Evolutionary conservation across 225 moss, liverwort and hornwort species (phyloP).

Genomic region (Bryum argenteum): DNA sequence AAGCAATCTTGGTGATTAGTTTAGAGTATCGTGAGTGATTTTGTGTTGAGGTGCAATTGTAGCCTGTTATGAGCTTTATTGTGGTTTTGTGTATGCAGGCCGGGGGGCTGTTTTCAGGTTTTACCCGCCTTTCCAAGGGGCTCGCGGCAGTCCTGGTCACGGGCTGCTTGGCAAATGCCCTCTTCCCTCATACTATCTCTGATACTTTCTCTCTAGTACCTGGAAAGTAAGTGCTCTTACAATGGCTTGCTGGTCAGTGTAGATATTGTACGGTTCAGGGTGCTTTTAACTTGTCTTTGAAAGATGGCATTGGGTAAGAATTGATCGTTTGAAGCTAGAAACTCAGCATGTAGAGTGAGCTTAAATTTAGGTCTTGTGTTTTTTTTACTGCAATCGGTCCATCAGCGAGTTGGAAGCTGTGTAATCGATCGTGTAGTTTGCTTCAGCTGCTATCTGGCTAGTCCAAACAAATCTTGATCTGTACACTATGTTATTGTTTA

Average conservation of each 20-base stretch:
- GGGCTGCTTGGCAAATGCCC: constrained; percentile 50
- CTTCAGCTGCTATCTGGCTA: background rate
- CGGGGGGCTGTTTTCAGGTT: constrained; percentile 42
- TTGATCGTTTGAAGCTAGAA: background rate
- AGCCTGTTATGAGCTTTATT: constrained; percentile 17
- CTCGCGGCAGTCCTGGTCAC: constrained; percentile 56
- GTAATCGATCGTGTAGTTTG: background rate
- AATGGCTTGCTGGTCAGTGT: background rate
- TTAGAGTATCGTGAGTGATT: background rate
- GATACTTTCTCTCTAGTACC: constrained; percentile 69
- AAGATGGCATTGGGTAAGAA: too few relatives aligned
- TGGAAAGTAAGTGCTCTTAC: constrained; percentile 51
- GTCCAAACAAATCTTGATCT: background rate
- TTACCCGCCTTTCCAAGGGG: constrained; percentile 71
- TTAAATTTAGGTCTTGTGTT: background rate
- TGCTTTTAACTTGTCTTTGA: too few relatives aligned
- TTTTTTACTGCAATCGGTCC: background rate
- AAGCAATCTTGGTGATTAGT: background rate
- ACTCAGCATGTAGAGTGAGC: background rate
- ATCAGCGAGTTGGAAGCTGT: background rate
- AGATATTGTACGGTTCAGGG: background rate
- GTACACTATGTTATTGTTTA: background rate
- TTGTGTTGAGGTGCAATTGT: background rate
- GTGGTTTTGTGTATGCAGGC: constrained; percentile 28
- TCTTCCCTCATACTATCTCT: constrained; percentile 49